Base-by-base conservation (phyloP, 495 filamentous ascomycete species). In the Talaromyces stipitatus region DNA sequence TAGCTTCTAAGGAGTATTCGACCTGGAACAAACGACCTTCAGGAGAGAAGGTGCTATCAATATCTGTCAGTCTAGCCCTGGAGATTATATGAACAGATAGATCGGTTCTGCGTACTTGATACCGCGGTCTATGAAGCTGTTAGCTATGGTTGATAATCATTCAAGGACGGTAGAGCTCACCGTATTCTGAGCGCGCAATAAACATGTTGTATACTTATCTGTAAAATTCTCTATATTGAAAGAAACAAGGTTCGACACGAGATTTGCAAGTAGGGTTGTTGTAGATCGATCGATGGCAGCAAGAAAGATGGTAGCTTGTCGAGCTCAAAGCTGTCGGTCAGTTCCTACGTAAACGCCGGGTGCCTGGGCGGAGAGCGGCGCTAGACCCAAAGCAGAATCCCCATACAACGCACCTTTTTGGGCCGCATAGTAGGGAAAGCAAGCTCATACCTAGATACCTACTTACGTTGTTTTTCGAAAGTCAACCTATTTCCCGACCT, bases 11-110 rank as follows among this genome's bases (percentile, higher is more conserved):
- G 57, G 95, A 97, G 84, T 98, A 98, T 87, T 98, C 94, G 77
- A 98, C 94, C 82, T 98, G 94, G 85, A 98, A 98, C 72, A 98
- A 88, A 78, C 94, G 94, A 65, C 94, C 94, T 82, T 98, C 94
- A 50, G 94, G 94, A 62, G 94, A 98, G 87, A 98, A 98, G 82
- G 94, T 98, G 82, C 92, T 97, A 70, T 53, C 27, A 54, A 33
- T 30, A 23, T 20, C 18, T 5, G 27, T 27, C 52, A 57, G 28
- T 20, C 14, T 54, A 7, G 45, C 6, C 23, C 6, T 6, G 45
- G 5, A 48, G 46, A 7, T 14, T 55, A 36, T 60, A 24, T 12
- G 12, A 12, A 33, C 30, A 33, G 30, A 12, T n/a, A 33, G 54
- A 24, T 55, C 54, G 29, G 54, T 41, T 55, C 32, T 54, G 72